Evolutionary conservation across 768 basidiomycete genomes (phyloP), one percentile per base, ranked within the genome.

Genomic region (Russula vinacea): DNA sequence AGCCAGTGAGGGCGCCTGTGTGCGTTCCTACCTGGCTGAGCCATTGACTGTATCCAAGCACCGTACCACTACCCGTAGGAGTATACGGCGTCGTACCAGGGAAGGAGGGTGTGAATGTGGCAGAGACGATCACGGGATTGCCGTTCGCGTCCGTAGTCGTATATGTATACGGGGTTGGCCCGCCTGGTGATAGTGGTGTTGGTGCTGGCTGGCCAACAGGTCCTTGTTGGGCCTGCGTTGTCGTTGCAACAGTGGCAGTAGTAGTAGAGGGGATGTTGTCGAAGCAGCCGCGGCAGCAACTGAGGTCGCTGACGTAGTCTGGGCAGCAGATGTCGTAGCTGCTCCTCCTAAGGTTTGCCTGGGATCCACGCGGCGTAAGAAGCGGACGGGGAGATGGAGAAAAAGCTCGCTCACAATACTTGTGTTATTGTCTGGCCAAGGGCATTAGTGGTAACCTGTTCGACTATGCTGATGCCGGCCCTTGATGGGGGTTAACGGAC

Each of bases 131-230:
- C 5, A 68, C 56, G 1, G 69, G 68, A n/a, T 70, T 62, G 59
- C 74, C 75, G 52, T 58, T 62, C n/a, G 69, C 76, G 53, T 76
- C 68, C 6, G 76, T 76, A 5, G 77, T 78, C 3, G 74, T 75
- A 64, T 75, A 77, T 2, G 55, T 58, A 65, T 71, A 77, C 1
- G 71, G 64, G 1, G 74, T 77, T 13, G 66, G 66, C 17, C 66
- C 69, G 24, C 67, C 59, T 2, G 65, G 42, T 0, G 66, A 67
- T n/a, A 67, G 19, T 5, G 70, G 65, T 3, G 72, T 70, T 17
- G 80, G 35, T 3, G 70, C 77, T 26, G 85, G 84, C 67, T 81
- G 79, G 8, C 80, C 87, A 0, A 88, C 86, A 3, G 86, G 84
- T 0, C 84, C 84, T 67, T 79, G 76, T 2, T 70, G 69, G 17